Evolutionary conservation across 2,329 filamentous ascomycete species (phyloP), one percentile per base, ranked within the genome.

Genomic region (Chaetomium olivaceum): DNA sequence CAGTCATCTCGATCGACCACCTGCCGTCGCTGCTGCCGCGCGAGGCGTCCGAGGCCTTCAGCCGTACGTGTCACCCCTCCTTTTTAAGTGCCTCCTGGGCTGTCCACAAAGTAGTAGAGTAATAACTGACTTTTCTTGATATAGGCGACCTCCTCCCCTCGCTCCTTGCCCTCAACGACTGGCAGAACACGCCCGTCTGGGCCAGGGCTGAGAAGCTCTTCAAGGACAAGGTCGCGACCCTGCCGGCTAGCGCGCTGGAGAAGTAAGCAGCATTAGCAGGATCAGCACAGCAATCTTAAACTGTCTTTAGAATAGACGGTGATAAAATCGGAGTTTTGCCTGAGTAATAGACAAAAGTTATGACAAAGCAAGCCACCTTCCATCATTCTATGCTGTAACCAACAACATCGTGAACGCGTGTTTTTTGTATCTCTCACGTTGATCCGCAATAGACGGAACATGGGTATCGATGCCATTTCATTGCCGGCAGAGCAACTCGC

Each of bases 1-100:
- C 86, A 57, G 91, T 97, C 71, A 96, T 97, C 78, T 90, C 88
- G 76, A 95, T 96, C 74, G 91, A 96, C 77, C 92, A 96, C 75
- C 83, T 96, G 61, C 92, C 92, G 4, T 90, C 88, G 61, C 85
- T 97, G 71, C 83, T 98, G 46, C 91, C 94, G 1, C 85, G 94
- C 61, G 94, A 97, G 80, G 89, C 92, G 29, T 92, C 88, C 52
- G 93, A 97, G 80, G 89, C 76, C 23, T 97, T 96, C 80, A 92
- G 89, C 71, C 66, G 70, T 70, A 64, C 48, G 70, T 69, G 19
- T 19, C 7, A 27, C 19, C n/a, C 21, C 33, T 36, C 6, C 12
- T 11, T 23, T 52, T 31, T 33, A 11, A 33, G 12, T n/a, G 46
- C 23, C 16, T 46, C 21, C 43, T 36, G 5, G n/a, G 36, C 43